Percentiles rank a stretch among this genome's conserved stretches.
Evolutionary conservation across 306 rosid genomes (phyloP).

Genomic region (Benincasa hispida): DNA sequence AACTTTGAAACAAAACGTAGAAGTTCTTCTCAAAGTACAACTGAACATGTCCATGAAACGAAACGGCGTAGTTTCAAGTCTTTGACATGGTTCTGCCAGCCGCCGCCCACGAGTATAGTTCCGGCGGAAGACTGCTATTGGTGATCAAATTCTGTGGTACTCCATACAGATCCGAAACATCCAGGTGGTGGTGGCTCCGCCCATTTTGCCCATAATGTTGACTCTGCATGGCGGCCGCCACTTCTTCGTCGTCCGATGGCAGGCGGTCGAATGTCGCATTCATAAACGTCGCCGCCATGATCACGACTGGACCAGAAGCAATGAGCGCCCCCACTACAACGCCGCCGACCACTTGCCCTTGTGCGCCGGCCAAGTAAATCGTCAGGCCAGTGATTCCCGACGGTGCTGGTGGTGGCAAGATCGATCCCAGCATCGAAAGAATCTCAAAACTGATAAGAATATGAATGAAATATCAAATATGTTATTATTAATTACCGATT

Average conservation of each 20-base stretch:
- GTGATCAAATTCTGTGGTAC: slow-evolving; percentile 11
- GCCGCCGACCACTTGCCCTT: slow-evolving; percentile 94
- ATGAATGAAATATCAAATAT: not conserved
- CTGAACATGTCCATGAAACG: not conserved
- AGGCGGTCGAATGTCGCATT: slow-evolving; percentile 94
- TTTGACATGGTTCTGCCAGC: slow-evolving; percentile 8
- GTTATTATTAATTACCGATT: too few relatives aligned
- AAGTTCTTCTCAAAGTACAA: not conserved
- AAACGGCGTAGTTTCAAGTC: not conserved
- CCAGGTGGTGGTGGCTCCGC: slow-evolving; percentile 2
- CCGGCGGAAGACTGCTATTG: slow-evolving; percentile 6
- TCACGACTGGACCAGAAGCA: slow-evolving; percentile 82
- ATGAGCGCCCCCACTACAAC: slow-evolving; percentile 59
- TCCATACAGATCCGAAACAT: slow-evolving; percentile 10
- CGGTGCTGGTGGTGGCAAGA: slow-evolving; percentile 86
- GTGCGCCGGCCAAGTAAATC: slow-evolving; percentile 74
- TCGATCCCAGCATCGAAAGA: slow-evolving; percentile 66
- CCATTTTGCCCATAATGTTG: slow-evolving; percentile 12
- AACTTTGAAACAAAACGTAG: not conserved
- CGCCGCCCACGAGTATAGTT: slow-evolving; percentile 10
- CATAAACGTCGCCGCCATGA: slow-evolving; percentile 90
- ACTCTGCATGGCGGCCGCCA: slow-evolving; percentile 20
- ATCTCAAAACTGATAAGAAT: slow-evolving; percentile 44
- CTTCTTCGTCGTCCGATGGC: slow-evolving; percentile 74
- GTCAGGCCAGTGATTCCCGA: slow-evolving; percentile 72